Base-by-base conservation (phyloP, 176 grass and related monocot genomes). In the Carex kokanica region DNA sequence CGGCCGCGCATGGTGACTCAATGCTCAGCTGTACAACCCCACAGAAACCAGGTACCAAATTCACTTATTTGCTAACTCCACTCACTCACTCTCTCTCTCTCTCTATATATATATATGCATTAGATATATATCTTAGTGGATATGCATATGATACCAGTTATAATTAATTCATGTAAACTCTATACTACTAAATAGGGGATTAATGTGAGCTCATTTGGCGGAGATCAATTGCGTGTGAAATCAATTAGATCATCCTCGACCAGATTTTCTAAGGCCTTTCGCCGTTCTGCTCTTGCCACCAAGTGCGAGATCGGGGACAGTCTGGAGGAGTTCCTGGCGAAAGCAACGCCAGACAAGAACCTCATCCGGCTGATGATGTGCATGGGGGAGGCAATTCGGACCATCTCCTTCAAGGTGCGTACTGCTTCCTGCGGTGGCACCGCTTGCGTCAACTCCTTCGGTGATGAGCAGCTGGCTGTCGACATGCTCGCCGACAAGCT, bases 311-410 rank as follows among this genome's bases (percentile, higher is more conserved):
- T 99, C 61, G 96, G 96, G 1, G 93, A 99, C 60, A 95, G 88
- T 78, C 79, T 99, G 91, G 96, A 99, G 81, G 96, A 95, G 88
- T 99, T 95, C 80, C 82, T 99, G 81, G 86, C 86, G 13, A 99
- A 99, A 86, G 86, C 96, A 12, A 99, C 96, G 6, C 83, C 89
- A 2, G 93, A 99, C 85, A 95, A 95, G 93, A 95, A 88, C 86
- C 87, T 99, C n/a, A 89, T 91, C 68, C 91, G 96, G 79, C 83
- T 99, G 83, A 82, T 99, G 13, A 89, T 80, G 87, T 90, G 91
- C 91, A 99, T 99, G 96, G 93, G 96, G 9, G 93, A 99, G 90
- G 93, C 96, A 15, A 75, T 99, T 87, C 89, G 96, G 80, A 99
- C 96, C 69, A 95, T 95, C 88, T 83, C 96, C 10, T 95, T 95